Base-by-base conservation (phyloP, 2,329 filamentous ascomycete species). In the Lomentospora prolificans region DNA sequence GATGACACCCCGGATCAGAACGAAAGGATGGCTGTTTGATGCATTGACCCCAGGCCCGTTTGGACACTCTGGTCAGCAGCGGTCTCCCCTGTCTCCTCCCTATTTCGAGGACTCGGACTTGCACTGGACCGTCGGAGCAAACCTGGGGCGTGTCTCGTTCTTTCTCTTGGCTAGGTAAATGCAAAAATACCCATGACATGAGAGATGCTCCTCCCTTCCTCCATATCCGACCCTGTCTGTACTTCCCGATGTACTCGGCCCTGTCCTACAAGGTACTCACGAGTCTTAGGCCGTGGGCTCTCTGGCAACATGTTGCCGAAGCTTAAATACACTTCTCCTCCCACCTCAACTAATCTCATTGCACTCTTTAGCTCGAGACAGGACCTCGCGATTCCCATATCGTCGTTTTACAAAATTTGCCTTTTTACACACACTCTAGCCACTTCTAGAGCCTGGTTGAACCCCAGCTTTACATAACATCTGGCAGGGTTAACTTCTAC, bases 311-410 rank as follows among this genome's bases (percentile, higher is more conserved):
- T 22, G 24, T 22, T 22, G 19, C 22, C 3, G 44, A 25, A 48
- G 44, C 44, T 48, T 48, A 48, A 48, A 48, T 48, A 48, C 44
- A 48, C 44, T 48, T 48, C 44, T 22, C 22, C 44, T 48, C 44
- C 44, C 17, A 17, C 44, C 24, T 19, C 22, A 10, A 48, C 44
- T 17, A 19, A 22, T 14, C 19, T 24, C 19, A 19, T 22, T 22
- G 17, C 22, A 48, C 44, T 48, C 44, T 4, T 25, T 3, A 17
- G 19, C 36, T 12, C 7, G 36, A 41, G n/a, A 41, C 10, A 41
- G 36, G 36, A 41, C n/a, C n/a, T n/a, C n/a, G n/a, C n/a, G n/a
- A n/a, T n/a, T n/a, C n/a, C n/a, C n/a, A n/a, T n/a, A n/a, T n/a
- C n/a, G 7, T 50, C 46, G 25, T 8, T 12, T 50, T 50, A 7